phyloP scores from a whole-genome alignment of 2,329 filamentous ascomycete genomes.

The Cyphellophora europaea region DNA sequence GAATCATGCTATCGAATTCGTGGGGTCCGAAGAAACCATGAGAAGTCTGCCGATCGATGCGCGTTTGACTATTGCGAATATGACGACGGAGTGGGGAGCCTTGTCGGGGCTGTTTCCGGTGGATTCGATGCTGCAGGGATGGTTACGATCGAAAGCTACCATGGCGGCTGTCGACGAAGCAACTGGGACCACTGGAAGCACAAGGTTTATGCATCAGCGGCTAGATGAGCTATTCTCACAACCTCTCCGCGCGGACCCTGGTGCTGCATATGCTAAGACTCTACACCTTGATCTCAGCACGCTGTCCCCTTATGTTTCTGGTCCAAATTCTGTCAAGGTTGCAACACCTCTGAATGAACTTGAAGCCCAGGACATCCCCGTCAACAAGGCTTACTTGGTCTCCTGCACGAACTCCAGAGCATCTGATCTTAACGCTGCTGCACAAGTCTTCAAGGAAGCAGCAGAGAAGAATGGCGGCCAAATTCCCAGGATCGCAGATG shows the following conservation, averaged over 20 bases:
- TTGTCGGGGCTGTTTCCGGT: slow-evolving; percentile 71
- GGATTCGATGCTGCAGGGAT: slow-evolving; percentile 59
- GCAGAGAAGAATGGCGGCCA: slow-evolving; percentile 50
- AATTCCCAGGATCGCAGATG: slow-evolving; percentile 59
- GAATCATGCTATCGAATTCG: slow-evolving; percentile 86
- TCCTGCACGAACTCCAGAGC: slow-evolving; percentile 81
- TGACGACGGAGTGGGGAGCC: slow-evolving; percentile 40
- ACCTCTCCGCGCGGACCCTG: slow-evolving; percentile 60
- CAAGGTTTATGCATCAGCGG: slow-evolving; percentile 61
- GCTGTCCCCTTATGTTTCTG: slow-evolving; percentile 72
- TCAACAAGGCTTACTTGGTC: slow-evolving; percentile 80
- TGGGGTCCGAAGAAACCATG: slow-evolving; percentile 69
- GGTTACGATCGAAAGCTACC: slow-evolving; percentile 71
- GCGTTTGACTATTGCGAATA: slow-evolving; percentile 49
- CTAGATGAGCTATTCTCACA: slow-evolving; percentile 65
- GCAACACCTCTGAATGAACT: slow-evolving; percentile 69
- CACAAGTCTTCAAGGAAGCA: slow-evolving; percentile 74
- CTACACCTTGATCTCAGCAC: slow-evolving; percentile 76
- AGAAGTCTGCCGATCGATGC: slow-evolving; percentile 61
- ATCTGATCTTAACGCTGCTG: slow-evolving; percentile 73
- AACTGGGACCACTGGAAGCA: slow-evolving; percentile 35
- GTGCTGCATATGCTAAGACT: slow-evolving; percentile 72
- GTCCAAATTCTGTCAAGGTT: slow-evolving; percentile 86
- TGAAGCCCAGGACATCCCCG: slow-evolving; percentile 60
- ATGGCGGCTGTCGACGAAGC: slow-evolving; percentile 51